Conservation (phyloP, 768 basidiomycete genomes). For the Collybia sp. region DNA sequence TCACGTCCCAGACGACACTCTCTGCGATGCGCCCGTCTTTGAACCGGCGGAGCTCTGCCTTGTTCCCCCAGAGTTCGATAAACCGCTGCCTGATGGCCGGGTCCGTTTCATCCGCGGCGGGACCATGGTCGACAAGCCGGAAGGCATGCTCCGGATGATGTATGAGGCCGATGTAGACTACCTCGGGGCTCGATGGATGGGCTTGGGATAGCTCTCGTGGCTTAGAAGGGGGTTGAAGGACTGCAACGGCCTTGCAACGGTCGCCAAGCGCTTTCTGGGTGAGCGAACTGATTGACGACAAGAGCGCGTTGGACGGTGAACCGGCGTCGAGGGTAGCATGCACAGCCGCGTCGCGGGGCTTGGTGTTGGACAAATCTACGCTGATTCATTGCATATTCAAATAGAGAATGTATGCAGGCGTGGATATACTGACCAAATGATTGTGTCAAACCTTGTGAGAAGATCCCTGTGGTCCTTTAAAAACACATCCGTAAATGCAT, state of each 20-base stretch:
- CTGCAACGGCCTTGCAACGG: constrained; percentile 59
- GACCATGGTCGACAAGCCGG: constrained; percentile 90
- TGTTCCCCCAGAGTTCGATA: constrained; percentile 85
- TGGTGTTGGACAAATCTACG: constrained; percentile 49
- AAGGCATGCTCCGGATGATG: constrained; percentile 70
- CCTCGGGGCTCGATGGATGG: constrained; percentile 43
- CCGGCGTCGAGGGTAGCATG: constrained; percentile 55
- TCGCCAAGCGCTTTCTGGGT: constrained; percentile 69
- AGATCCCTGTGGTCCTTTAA: constrained; percentile 66
- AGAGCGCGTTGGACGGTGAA: constrained; percentile 49
- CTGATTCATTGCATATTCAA: constrained; percentile 27
- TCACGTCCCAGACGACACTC: constrained; percentile 95
- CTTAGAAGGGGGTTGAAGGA: constrained; percentile 49
- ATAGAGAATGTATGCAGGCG: background rate
- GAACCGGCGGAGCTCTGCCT: constrained; percentile 90
- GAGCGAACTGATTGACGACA: constrained; percentile 44
- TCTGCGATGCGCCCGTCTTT: constrained; percentile 92
- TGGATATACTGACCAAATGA: constrained; percentile 47
- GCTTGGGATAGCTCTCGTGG: constrained; percentile 48
- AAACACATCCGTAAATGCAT: constrained; percentile 70
- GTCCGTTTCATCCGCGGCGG: constrained; percentile 62
- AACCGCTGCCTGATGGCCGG: constrained; percentile 52
- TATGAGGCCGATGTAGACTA: constrained; percentile 70
- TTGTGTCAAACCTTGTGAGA: constrained; percentile 65
- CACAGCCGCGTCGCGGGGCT: constrained; percentile 35